Evolutionary conservation across 495 filamentous ascomycete genomes (phyloP), one percentile per base, ranked within the genome.

Genomic region (Xylaria grammica): DNA sequence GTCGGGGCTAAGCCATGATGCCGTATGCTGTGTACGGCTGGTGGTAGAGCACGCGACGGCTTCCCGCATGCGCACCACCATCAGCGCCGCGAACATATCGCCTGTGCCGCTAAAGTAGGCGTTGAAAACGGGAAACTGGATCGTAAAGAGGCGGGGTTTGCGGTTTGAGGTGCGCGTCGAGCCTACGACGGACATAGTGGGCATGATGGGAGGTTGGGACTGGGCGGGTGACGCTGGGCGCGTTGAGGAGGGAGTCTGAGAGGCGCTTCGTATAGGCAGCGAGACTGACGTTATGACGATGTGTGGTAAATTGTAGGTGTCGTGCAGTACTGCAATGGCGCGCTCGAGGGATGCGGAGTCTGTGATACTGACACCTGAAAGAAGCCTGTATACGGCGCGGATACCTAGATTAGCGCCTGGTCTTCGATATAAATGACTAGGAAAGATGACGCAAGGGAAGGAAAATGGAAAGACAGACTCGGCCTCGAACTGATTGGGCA

Each of bases 401-500:
- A 22, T 15, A 56, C 26, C 15, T 5, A 17, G 0, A 26, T 60
- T 44, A 66, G 63, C n/a, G 1, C 0, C 9, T 10, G 26, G 15
- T 5, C 11, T 26, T 44, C 7, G 4, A 11, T 4, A 17, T 57
- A 29, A 4, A 20, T 19, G 36, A 17, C 11, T 15, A 17, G 24
- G 22, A 44, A 8, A 36, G n/a, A 34, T 44, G 19, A 30, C 4
- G 40, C 6, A 61, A 24, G 29, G 38, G 26, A 8, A 22, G 30
- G 29, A 22, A 58, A 54, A 34, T 24, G 10, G 54, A 34, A 22
- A 38, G 30, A 78, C 87, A 67, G 81, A 96, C 93, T 98, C 95
- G 26, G 92, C 91, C 80, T 99, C 95, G 72, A 97, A 99, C 72
- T 97, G 94, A 75, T 99, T 99, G 17, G 95, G 95, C 22, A 97